These are phyloP conservation scores for Diaporthe sp. DNA, from an alignment of 2,329 filamentous ascomycete species.

Conservation along the genomic window DNA sequence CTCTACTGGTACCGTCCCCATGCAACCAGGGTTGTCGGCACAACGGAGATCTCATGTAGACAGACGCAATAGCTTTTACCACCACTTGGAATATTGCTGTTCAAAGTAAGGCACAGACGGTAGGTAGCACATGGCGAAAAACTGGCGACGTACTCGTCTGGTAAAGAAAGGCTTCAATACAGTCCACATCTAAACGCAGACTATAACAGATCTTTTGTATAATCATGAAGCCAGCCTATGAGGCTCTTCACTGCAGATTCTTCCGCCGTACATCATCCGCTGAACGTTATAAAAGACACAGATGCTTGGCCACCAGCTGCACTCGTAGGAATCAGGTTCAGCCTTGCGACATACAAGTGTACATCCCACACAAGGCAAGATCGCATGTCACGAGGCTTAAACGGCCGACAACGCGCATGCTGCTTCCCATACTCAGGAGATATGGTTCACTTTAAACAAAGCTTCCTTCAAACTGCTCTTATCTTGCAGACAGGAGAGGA, in stretches of 20 bases:
- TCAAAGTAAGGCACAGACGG: not conserved
- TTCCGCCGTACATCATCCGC: not conserved
- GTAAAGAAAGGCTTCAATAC: not conserved
- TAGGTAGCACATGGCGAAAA: not conserved
- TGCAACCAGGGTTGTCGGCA: not conserved
- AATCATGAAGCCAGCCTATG: not conserved
- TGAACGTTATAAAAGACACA: not conserved
- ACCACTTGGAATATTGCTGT: not conserved
- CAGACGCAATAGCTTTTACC: not conserved
- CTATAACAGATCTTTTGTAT: not conserved
- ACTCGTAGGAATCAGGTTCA: not conserved
- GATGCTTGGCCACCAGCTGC: no score
- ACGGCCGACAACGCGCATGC: not conserved
- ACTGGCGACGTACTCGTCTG: not conserved
- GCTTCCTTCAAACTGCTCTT: not conserved
- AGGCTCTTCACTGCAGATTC: not conserved
- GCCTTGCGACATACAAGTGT: not conserved
- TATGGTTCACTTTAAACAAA: not conserved
- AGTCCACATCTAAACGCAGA: not conserved
- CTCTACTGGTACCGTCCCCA: not conserved
- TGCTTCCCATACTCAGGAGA: not conserved
- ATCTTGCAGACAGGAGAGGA: not conserved
- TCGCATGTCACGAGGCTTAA: not conserved
- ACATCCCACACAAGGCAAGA: not conserved
- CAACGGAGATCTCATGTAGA: not conserved